A percentile compares a stretch with the other conserved stretches of the same genome.
Conservation (phyloP, 192 early-diverging fungal genomes). For the Mortierella hygrophila region DNA sequence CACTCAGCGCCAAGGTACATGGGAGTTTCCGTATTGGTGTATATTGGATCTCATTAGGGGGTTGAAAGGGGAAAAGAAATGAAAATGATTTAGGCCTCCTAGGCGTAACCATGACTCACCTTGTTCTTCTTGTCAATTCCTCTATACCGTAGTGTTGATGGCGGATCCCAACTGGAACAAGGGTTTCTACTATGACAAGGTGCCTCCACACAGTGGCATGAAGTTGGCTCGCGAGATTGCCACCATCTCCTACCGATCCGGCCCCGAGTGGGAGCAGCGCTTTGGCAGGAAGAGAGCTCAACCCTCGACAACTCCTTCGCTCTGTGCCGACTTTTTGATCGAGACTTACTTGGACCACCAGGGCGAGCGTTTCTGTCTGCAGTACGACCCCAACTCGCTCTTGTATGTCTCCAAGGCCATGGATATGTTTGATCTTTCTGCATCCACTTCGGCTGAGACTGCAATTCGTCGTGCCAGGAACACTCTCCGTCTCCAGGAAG, state of each 20-base stretch:
- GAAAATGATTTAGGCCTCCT: background rate
- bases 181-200: conserved; percentile 91
- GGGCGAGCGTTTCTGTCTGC: conserved; percentile 92
- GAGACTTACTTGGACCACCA: conserved; percentile 98
- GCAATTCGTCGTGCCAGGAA: conserved; percentile 57
- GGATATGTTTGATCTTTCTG: conserved; percentile 98
- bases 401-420: conserved; percentile 97
- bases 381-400: conserved; percentile 95
- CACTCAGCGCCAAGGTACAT: conserved; percentile 88
- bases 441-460: conserved; percentile 60
- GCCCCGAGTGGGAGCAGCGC: conserved; percentile 97
- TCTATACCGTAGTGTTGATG: conserved; percentile 79
- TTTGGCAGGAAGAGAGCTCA: conserved; percentile 89
- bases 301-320: conserved; percentile 78
- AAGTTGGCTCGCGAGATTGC: conserved; percentile 96
- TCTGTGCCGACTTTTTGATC: conserved; percentile 95
- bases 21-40: background rate
- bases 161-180: conserved; percentile 95
- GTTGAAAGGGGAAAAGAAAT: background rate
- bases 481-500: conserved; percentile 31
- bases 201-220: conserved; percentile 94
- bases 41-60: background rate
- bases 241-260: conserved; percentile 93
- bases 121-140: conserved; percentile 8
- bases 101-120: background rate